A percentile compares a stretch with the other conserved stretches of the same genome.
Evolutionary conservation across 768 basidiomycete genomes (phyloP).

Genomic region (Leccinum subgranulosum): DNA sequence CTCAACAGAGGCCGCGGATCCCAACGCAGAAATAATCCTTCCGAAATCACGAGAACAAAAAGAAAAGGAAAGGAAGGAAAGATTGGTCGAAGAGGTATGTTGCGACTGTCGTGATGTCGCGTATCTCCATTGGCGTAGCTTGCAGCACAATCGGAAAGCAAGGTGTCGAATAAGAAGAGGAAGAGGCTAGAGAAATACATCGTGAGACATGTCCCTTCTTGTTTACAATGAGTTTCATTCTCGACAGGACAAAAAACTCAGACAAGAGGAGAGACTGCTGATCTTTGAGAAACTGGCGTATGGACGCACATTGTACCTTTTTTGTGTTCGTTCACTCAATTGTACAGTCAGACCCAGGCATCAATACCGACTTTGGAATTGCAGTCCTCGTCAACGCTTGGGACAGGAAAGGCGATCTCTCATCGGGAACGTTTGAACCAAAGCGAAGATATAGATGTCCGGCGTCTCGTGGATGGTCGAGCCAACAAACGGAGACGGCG

Average conservation of each 20-base stretch:
- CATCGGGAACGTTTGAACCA: slow-evolving; percentile 58
- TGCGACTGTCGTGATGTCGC: neutral
- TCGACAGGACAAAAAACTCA: slow-evolving; percentile 82
- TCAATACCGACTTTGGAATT: slow-evolving; percentile 57
- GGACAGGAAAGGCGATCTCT: slow-evolving; percentile 64
- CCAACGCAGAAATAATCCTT: slow-evolving; percentile 57
- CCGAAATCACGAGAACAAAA: slow-evolving; percentile 61
- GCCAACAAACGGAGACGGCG: slow-evolving; percentile 49
- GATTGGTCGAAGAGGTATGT: slow-evolving; percentile 59
- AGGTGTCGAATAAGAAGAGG: slow-evolving; percentile 81
- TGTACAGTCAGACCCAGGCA: slow-evolving; percentile 71
- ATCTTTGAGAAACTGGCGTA: slow-evolving; percentile 84
- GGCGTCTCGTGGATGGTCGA: slow-evolving; percentile 48
- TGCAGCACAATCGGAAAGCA: slow-evolving; percentile 54
- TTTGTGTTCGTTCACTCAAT: slow-evolving; percentile 7
- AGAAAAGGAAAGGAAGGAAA: slow-evolving; percentile 57
- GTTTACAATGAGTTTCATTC: neutral
- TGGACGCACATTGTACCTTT: slow-evolving; percentile 20
- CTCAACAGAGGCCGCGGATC: slow-evolving; percentile 35
- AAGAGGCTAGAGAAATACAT: slow-evolving; percentile 92
- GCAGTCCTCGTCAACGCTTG: slow-evolving; percentile 80
- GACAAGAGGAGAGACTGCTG: slow-evolving; percentile 77
- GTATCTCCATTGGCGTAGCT: slow-evolving; percentile 19
- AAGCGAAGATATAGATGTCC: slow-evolving; percentile 56
- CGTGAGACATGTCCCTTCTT: slow-evolving; percentile 40